phyloP scores from a whole-genome alignment of 2,329 filamentous ascomycete species.

The Fusarium begoniae region DNA sequence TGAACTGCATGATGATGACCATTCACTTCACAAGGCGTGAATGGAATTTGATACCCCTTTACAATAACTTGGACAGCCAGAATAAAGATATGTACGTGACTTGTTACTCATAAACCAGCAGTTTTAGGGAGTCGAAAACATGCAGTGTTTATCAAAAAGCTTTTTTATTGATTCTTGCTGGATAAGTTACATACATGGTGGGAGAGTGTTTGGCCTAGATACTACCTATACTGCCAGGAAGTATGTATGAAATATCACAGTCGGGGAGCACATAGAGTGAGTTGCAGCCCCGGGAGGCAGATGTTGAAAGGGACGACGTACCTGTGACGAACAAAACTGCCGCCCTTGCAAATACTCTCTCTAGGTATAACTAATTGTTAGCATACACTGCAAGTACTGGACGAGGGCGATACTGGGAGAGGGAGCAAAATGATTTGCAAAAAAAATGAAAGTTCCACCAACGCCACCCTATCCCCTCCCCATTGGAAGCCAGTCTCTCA shows the following conservation, averaged over 20 bases:
- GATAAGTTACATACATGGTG: neutral
- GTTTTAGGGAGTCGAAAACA: neutral
- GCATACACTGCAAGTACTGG: slow-evolving; percentile 33
- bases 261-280: neutral
- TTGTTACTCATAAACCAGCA: no score
- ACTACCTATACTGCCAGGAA: neutral
- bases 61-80: neutral
- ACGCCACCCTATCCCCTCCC: slow-evolving; percentile 28
- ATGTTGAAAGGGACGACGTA: slow-evolving; percentile 28
- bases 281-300: neutral
- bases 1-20: slow-evolving; percentile 41
- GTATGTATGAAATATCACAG: neutral
- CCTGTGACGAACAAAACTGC: slow-evolving; percentile 33
- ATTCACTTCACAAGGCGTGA: slow-evolving; percentile 35
- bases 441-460: slow-evolving; percentile 24
- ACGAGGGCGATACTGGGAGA: slow-evolving; percentile 4
- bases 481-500: slow-evolving; percentile 17
- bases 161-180: neutral
- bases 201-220: neutral
- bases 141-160: neutral
- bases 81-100: neutral
- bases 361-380: slow-evolving; percentile 28
- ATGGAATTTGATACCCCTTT: slow-evolving; percentile 47
- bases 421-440: slow-evolving; percentile 36
- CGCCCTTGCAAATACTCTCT: slow-evolving; percentile 19